Base-by-base conservation (phyloP, 78 protist species). In the Dictyostelium capitatum region DNA sequence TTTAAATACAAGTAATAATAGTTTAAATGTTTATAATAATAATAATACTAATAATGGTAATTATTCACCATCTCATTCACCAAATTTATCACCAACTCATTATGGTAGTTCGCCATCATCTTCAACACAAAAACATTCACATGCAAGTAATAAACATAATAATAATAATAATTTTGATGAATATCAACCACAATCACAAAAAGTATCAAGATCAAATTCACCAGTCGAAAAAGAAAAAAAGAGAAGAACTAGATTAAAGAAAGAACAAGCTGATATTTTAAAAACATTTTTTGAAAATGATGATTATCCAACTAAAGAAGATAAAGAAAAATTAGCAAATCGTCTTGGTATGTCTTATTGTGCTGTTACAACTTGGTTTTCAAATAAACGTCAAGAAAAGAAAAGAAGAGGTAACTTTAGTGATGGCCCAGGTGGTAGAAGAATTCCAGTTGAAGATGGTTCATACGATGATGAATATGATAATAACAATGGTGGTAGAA, bases 311-410 rank as follows among this genome's bases (percentile, higher is more conserved):
- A 87, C 81, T 23, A 87, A 87, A 56, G 93, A 87, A 37, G 93
- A 87, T 17, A 87, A 87, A 65, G 93, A 87, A 43, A 47, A 20
- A 37, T 25, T 87, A 23, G 93, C 93, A 17, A 41, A 4, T 2
- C 48, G 30, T 37, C 78, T 87, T 4, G 53, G 59, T 50, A 87
- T 87, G 93, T 54, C 62, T 19, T 87, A 87, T 70, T 37, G 83
- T 20, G 93, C 93, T 28, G 84, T 87, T 0, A 87, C 93, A 1
- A 87, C 93, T 47, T 87, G 93, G 93, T 87, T 87, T 11, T 87
- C 93, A 51, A 87, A 87, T 65, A 87, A 87, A 32, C 62, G 93
- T 14, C 93, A 87, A 65, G 93, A 87, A 43, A 75, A 77, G 23
- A 50, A 74, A 28, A 74, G 93, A 57, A 87, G 79, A 15, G 51